Percentiles rank a stretch among this genome's conserved stretches.
These are phyloP conservation scores for Colletotrichum navitas DNA, from an alignment of 2,329 filamentous ascomycete genomes.

Conservation along the genomic window DNA sequence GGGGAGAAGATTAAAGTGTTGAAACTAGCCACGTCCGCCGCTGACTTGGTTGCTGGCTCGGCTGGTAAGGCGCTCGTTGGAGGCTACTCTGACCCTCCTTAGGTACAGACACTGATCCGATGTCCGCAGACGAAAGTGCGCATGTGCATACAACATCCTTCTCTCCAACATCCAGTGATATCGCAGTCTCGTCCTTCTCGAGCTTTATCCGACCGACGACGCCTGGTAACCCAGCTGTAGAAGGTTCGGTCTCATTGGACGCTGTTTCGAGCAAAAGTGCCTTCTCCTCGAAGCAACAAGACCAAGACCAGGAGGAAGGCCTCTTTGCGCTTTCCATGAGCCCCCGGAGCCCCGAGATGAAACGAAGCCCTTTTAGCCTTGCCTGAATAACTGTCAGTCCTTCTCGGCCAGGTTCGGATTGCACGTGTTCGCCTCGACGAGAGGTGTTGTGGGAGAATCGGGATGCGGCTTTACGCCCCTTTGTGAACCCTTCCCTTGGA, in stretches of 20 bases:
- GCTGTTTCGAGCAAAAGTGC: constrained; percentile 54
- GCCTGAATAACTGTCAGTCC: background rate
- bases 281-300: constrained; percentile 48
- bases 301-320: constrained; percentile 77
- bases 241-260: constrained; percentile 53
- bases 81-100: background rate
- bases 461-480: background rate
- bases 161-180: constrained; percentile 50
- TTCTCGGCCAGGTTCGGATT: too few species aligned
- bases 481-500: background rate
- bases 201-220: constrained; percentile 45
- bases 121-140: constrained; percentile 7
- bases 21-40: constrained; percentile 79
- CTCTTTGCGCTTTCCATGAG: constrained; percentile 90
- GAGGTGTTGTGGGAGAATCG: background rate
- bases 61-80: constrained; percentile 59
- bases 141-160: constrained; percentile 51
- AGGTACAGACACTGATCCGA: background rate
- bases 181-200: constrained; percentile 54
- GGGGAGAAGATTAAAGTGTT: constrained; percentile 85
- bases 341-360: constrained; percentile 87
- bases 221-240: background rate
- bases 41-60: constrained; percentile 68
- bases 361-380: constrained; percentile 82
- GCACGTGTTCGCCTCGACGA: background rate